Evolutionary conservation across 805 yeast genomes (phyloP), one percentile per base, ranked within the genome.

Genomic region (Zygosaccharomyces bisporus): DNA sequence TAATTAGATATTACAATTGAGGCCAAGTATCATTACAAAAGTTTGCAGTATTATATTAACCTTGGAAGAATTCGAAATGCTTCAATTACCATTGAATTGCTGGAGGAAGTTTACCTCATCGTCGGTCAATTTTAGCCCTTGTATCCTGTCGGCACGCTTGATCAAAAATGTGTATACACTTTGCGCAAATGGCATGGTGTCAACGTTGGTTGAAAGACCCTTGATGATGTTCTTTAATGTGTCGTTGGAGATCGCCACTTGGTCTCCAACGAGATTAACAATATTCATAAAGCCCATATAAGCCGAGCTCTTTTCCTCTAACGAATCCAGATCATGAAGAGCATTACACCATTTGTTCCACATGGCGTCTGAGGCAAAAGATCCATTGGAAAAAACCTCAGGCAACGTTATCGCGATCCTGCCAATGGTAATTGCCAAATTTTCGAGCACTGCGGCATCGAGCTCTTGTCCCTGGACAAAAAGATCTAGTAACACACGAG

Each of bases 401-500:
- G 91, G 81, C 46, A 73, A 72, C 44, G 74, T 69, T 16, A 81
- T 60, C 2, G 95, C 95, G 56, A 93, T 69, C 53, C 97, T 75
- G 12, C 98, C 98, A 41, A 91, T 71, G 25, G 97, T 83, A 41
- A 90, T 86, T 14, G 95, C 93, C 1, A 90, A 80, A 62, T 93
- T 93, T 60, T 90, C 97, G 51, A 83, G 59, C 4, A 90, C 83
- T 0, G 89, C 48, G n/a, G 49, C 41, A 35, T 60, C 62, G 2
- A 57, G 51, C 36, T 55, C 52, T 25, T 55, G 53, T 20, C 52
- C 48, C 5, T 60, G 54, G 7, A 55, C 54, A 39, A 62, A 63
- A 13, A 58, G 36, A 46, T 64, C 67, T 8, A 63, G 38, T 14
- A 61, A 43, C 6, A 63, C 43, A 8, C 58, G 50, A 10, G 64